These are phyloP conservation scores for Pisolithus sp. DNA, from an alignment of 768 basidiomycete genomes.

Conservation along the genomic window DNA sequence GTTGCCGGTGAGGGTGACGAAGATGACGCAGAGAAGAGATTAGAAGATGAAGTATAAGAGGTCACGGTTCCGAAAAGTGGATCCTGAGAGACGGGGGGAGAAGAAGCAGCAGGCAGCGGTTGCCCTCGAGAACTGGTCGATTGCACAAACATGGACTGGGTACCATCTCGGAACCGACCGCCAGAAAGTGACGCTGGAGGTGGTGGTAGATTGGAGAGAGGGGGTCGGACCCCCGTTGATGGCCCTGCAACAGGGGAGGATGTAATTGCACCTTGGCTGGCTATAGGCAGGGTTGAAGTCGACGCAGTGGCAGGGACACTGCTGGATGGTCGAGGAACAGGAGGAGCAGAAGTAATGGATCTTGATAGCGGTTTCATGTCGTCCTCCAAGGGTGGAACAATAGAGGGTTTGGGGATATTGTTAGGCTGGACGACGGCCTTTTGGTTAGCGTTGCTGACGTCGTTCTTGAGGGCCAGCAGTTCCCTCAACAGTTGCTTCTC, in stretches of 20 bases:
- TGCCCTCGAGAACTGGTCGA: slow-evolving; percentile 33
- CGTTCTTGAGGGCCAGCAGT: slow-evolving; percentile 74
- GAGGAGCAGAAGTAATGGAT: slow-evolving; percentile 16
- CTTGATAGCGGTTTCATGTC: slow-evolving; percentile 30
- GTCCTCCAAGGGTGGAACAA: slow-evolving; percentile 63
- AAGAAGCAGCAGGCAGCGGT: slow-evolving; percentile 27
- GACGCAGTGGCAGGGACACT: slow-evolving; percentile 14
- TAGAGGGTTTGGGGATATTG: slow-evolving; percentile 52
- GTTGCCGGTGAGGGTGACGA: slow-evolving; percentile 7
- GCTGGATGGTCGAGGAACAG: slow-evolving; percentile 15
- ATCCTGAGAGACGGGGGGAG: slow-evolving; percentile 26
- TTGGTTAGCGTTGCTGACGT: slow-evolving; percentile 63
- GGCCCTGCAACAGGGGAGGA: slow-evolving; percentile 53
- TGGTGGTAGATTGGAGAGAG: slow-evolving; percentile 23
- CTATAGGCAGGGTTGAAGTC: slow-evolving; percentile 14
- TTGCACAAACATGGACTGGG: slow-evolving; percentile 76
- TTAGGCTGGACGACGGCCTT: slow-evolving; percentile 45
- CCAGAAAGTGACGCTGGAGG: slow-evolving; percentile 48
- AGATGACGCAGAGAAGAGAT: slow-evolving; percentile 14
- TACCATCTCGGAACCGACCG: slow-evolving; percentile 65
- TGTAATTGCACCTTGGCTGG: slow-evolving; percentile 26
- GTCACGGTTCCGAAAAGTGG: slow-evolving; percentile 11
- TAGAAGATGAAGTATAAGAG: slow-evolving; percentile 6
- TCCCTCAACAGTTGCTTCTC: slow-evolving; percentile 86
- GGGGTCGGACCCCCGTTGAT: slow-evolving; percentile 28